These are phyloP conservation scores for Iris macrosiphon DNA, from an alignment of 106 monocot genomes.

Conservation along the genomic window DNA sequence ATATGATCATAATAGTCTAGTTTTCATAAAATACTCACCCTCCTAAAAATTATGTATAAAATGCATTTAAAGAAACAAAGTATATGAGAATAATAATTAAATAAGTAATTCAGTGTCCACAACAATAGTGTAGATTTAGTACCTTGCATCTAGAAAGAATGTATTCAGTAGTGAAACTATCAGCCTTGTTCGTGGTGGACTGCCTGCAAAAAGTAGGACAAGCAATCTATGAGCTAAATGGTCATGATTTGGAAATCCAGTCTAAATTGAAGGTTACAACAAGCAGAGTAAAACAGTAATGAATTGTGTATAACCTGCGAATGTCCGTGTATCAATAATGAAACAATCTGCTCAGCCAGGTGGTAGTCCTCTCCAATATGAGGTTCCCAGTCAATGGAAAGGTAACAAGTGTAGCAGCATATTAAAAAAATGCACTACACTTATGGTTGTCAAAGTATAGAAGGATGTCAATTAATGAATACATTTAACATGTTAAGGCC, in stretches of 20 bases:
- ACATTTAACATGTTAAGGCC: slow-evolving; percentile 5
- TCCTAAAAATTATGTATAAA: too few relatives aligned
- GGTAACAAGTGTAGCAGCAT: neutral
- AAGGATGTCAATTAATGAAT: neutral
- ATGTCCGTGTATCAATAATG: neutral
- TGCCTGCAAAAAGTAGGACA: neutral
- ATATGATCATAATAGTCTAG: too few relatives aligned
- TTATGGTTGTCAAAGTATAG: neutral
- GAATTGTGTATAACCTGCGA: neutral
- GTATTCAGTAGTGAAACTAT: neutral
- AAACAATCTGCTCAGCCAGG: neutral
- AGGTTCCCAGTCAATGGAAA: neutral
- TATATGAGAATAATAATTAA: too few relatives aligned
- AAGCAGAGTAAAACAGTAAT: too few relatives aligned
- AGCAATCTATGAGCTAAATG: neutral
- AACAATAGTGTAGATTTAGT: too few relatives aligned
- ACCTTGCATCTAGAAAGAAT: slow-evolving; percentile 1
- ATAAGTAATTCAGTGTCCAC: too few relatives aligned
- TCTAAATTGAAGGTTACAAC: neutral
- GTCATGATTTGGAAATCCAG: neutral
- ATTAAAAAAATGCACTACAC: neutral
- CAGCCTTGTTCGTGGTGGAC: neutral
- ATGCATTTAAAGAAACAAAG: too few relatives aligned
- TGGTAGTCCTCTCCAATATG: neutral
- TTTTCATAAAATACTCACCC: too few relatives aligned